These are phyloP conservation scores for Macrotyloma uniflorum DNA, from an alignment of 306 rosid genomes.

Conservation along the genomic window DNA sequence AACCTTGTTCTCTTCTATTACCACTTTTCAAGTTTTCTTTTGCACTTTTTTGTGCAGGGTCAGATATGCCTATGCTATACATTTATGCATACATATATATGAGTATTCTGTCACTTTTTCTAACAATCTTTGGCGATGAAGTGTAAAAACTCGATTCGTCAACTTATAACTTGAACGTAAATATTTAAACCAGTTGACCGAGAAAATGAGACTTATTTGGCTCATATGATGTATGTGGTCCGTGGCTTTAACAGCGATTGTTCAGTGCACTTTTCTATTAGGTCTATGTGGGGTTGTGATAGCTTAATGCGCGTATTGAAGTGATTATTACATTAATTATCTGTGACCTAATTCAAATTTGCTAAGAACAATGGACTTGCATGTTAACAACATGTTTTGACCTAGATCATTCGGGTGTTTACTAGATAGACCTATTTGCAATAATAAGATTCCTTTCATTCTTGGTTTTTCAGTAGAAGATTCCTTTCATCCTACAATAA, in stretches of 20 bases:
- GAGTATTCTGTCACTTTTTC: too few species aligned
- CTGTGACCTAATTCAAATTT: background rate
- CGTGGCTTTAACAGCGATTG: background rate
- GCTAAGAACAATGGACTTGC: background rate
- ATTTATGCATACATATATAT: too few species aligned
- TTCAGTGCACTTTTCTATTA: background rate
- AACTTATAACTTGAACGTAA: background rate
- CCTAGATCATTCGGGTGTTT: background rate
- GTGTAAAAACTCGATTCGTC: background rate
- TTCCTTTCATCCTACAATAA: background rate
- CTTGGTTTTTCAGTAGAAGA: too few species aligned
- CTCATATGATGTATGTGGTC: background rate
- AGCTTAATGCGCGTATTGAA: background rate
- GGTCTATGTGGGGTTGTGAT: background rate
- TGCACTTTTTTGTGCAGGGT: too few species aligned
- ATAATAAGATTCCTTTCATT: background rate
- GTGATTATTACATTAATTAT: background rate
- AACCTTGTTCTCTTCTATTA: background rate
- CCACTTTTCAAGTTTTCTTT: too few species aligned
- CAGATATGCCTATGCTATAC: too few species aligned
- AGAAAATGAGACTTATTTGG: background rate
- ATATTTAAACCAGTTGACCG: background rate
- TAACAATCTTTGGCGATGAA: background rate
- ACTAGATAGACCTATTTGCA: background rate
- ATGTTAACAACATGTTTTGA: background rate